Evolutionary conservation across 306 rosid species (phyloP).

Genomic region (Citrullus mucosospermus): DNA sequence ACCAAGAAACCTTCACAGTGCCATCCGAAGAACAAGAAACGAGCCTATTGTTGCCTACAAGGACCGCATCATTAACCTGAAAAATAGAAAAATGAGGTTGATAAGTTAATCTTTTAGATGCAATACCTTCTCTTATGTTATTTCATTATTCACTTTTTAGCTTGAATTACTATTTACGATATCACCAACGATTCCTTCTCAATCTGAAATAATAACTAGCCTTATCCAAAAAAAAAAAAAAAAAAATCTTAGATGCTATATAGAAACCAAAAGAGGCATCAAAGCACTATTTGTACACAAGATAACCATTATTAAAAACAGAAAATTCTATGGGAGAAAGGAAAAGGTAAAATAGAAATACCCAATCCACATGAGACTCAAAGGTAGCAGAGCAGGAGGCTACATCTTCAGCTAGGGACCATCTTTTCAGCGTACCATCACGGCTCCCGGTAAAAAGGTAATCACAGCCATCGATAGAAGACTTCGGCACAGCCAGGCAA

Average conservation of each 20-base stretch:
- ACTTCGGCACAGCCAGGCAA: constrained; percentile 55
- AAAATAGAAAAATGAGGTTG: neutral
- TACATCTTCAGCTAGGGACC: constrained; percentile 57
- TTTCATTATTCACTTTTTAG: neutral
- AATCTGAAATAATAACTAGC: neutral
- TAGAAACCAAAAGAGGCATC: neutral
- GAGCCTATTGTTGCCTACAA: constrained; percentile 80
- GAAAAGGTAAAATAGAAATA: constrained; percentile 15
- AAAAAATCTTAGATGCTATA: neutral
- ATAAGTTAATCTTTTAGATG: neutral
- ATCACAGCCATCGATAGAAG: constrained; percentile 50
- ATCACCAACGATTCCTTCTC: neutral
- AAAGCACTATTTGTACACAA: neutral
- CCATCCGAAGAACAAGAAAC: constrained; percentile 97
- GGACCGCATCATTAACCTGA: constrained; percentile 92
- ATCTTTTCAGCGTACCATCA: constrained; percentile 91
- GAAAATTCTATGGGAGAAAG: neutral
- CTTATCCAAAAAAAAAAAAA: neutral
- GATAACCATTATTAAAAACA: neutral
- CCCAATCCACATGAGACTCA: constrained; percentile 99
- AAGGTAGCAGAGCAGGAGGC: constrained; percentile 84
- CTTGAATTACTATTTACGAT: neutral
- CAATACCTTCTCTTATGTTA: neutral
- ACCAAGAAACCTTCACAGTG: constrained; percentile 71
- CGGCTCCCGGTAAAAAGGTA: constrained; percentile 92